Evolutionary conservation across 805 yeast genomes (phyloP).

Genomic region (Sugiyamaella americana): DNA sequence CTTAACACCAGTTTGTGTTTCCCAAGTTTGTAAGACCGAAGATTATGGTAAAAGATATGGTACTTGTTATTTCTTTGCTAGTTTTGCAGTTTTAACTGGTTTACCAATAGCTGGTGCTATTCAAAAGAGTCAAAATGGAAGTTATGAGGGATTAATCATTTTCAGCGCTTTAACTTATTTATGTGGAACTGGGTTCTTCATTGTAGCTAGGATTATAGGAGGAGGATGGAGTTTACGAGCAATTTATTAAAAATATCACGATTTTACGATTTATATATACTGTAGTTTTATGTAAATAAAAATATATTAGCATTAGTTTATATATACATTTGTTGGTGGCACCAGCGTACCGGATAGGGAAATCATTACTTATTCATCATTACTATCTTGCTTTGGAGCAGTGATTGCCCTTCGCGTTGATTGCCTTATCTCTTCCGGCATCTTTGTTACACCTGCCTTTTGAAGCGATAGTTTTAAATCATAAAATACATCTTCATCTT

Average conservation of each 20-base stretch:
- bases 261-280: no score
- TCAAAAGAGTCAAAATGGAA: conserved; percentile 20
- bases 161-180: conserved; percentile 30
- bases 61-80: conserved; percentile 47
- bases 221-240: conserved; percentile 23
- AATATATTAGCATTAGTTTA: no score
- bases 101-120: conserved; percentile 35
- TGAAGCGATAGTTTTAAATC: conserved; percentile 46
- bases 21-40: conserved; percentile 54
- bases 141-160: conserved; percentile 29
- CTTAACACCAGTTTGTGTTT: conserved; percentile 63
- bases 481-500: conserved; percentile 45
- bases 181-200: conserved; percentile 23
- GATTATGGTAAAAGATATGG: conserved; percentile 68
- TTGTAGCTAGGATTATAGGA: conserved; percentile 24
- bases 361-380: not conserved
- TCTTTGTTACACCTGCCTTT: conserved; percentile 35
- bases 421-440: conserved; percentile 37
- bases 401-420: not conserved
- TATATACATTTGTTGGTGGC: not conserved
- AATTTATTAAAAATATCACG: conserved; percentile 18
- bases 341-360: conserved; percentile 1
- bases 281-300: no score
- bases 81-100: conserved; percentile 34
- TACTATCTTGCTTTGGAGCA: conserved; percentile 3